Base-by-base conservation (phyloP, 139 green algal genomes). In the Chlorokybus atmophyticus region DNA sequence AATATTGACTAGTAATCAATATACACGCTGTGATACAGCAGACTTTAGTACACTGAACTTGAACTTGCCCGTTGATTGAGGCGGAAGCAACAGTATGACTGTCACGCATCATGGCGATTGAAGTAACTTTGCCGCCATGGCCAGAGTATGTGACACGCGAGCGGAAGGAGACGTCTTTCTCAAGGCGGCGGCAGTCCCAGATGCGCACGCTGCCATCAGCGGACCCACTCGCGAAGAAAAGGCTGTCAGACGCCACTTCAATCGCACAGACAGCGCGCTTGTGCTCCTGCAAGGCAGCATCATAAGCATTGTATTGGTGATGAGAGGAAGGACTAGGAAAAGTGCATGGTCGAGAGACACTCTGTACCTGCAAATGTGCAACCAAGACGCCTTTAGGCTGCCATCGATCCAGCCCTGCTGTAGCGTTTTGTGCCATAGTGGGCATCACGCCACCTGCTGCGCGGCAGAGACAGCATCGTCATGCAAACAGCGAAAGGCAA, bases 241-340 rank as follows among this genome's bases (percentile, higher is more conserved):
- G 50, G 27, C 74, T 78, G n/a, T 74, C 70, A 24, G 41, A 31
- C 0, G 79, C 69, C 6, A 84, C 66, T 1, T 82, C 79, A 39
- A 97, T 49, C 25, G 63, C 53, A 21, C 77, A 93, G 29, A 97
- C 78, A 0, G 73, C 74, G 32, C 52, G 42, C 6, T 30, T 8
- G 72, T 97, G 89, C 73, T 97, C 89, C 7, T 72, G 35, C 35
- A n/a, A n/a, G n/a, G n/a, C n/a, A n/a, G n/a, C n/a, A n/a, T n/a
- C n/a, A n/a, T n/a, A n/a, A n/a, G n/a, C n/a, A n/a, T n/a, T n/a
- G n/a, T n/a, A n/a, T n/a, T n/a, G n/a, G n/a, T n/a, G n/a, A n/a
- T n/a, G n/a, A n/a, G n/a, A n/a, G n/a, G n/a, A n/a, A n/a, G n/a
- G n/a, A n/a, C n/a, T n/a, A n/a, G n/a, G n/a, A n/a, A n/a, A n/a